Conservation (phyloP, 2,329 filamentous ascomycete genomes). For the Bertia moriformis region DNA sequence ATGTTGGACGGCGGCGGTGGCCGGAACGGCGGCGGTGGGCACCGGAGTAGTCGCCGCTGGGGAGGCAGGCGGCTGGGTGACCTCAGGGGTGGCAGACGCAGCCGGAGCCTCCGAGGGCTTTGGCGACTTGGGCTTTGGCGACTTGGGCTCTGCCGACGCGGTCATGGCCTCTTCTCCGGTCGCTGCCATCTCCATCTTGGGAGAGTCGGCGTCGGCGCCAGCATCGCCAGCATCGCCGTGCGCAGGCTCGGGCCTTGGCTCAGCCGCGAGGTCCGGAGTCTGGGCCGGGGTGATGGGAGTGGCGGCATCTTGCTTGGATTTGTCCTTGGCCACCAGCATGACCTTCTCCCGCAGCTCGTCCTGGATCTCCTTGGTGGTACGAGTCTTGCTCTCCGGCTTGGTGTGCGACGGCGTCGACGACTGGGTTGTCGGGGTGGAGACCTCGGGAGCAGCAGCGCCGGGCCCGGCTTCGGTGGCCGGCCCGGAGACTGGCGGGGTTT, state of each 20-base stretch:
- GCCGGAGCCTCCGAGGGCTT: neutral
- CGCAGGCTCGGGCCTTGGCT: conserved; percentile 13
- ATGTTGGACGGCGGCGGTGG: too few species aligned
- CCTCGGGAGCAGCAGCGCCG: conserved; percentile 52
- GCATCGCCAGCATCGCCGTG: conserved; percentile 13
- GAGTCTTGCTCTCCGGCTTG: conserved; percentile 57
- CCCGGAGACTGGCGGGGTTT: conserved; percentile 48
- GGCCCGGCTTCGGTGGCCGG: conserved; percentile 41
- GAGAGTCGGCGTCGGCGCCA: conserved; percentile 9
- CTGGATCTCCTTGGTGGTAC: conserved; percentile 68
- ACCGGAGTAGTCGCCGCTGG: too few species aligned
- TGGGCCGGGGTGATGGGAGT: conserved; percentile 14
- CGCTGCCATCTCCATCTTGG: conserved; percentile 12
- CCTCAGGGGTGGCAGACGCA: neutral
- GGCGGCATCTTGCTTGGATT: conserved; percentile 29
- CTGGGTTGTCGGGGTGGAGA: conserved; percentile 68
- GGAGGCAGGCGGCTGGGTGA: too few species aligned
- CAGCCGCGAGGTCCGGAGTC: conserved; percentile 12
- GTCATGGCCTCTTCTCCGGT: conserved; percentile 9
- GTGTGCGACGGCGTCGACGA: conserved; percentile 52
- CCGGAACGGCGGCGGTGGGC: too few species aligned
- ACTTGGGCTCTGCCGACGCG: conserved; percentile 5
- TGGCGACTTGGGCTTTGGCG: neutral
- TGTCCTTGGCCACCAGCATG: conserved; percentile 38
- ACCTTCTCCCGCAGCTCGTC: conserved; percentile 73